Evolutionary conservation across 495 filamentous ascomycete genomes (phyloP), one percentile per base, ranked within the genome.

Genomic region (Bacidia rubella): DNA sequence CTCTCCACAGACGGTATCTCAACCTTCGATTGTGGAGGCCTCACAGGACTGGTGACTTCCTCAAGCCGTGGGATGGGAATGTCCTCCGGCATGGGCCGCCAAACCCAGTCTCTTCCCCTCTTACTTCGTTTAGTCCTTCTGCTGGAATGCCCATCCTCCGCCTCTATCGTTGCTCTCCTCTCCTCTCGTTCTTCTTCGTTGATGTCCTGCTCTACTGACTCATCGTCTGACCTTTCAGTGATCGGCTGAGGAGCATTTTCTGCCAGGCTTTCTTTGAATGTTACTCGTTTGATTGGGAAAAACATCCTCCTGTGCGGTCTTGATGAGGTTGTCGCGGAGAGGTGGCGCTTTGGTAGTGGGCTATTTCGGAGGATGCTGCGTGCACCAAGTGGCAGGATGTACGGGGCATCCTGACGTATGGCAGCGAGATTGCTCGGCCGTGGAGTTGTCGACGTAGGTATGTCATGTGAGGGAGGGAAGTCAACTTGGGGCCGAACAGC

Each of bases 351-450:
- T 1, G 74, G 75, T 11, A 82, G 62, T 1, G 83, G 83, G 9
- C 83, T 86, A 69, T 89, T 89, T 62, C 83, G 81, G 26, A 89
- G 71, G 63, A 89, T 89, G 64, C 81, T 85, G 55, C 76, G 79
- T 5, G 86, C 72, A 5, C 75, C 75, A 17, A 79, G 72, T 2
- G 82, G 78, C 11, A 78, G 76, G 39, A 75, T 80, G 63, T 88
- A 88, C 15, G 84, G 81, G 22, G 72, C 49, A 48, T 40, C 52
- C 23, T 42, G 56, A 24, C 65, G 60, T 40, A 67, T 57, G 1
- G 69, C 71, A n/a, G 67, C 67, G 24, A 66, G 58, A 47, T 70
- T 59, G n/a, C 65, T 65, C 11, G 65, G 51, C 24, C 40, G 44
- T 20, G 47, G 10, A 17, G 11, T 38, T n/a, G n/a, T 50, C 38